Conservation (phyloP, 495 filamentous ascomycete species). For the Lindgomyces ingoldianus region DNA sequence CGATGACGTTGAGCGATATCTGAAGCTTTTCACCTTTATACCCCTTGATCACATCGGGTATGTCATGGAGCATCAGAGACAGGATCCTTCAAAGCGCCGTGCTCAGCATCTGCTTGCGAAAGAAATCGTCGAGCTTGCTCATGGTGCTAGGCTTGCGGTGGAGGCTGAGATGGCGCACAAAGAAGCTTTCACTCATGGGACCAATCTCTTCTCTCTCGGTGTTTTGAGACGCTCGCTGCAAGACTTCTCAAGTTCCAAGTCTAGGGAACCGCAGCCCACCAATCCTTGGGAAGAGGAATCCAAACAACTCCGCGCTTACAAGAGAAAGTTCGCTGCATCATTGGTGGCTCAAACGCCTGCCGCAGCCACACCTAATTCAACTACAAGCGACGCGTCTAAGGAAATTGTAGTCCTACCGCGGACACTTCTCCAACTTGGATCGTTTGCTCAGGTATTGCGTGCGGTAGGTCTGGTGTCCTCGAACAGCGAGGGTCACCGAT, state of each 20-base stretch:
- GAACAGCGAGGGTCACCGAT: conserved; percentile 64
- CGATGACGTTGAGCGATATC: conserved; percentile 70
- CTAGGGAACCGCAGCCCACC: neutral
- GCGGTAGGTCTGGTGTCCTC: conserved; percentile 68
- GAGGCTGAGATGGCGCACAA: conserved; percentile 33
- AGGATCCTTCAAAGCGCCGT: conserved; percentile 65
- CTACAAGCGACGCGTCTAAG: neutral
- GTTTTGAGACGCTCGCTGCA: conserved; percentile 24
- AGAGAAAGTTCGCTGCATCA: conserved; percentile 5
- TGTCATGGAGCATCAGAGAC: conserved; percentile 65
- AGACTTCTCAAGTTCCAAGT: no score
- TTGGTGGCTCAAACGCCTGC: neutral
- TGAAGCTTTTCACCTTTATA: conserved; percentile 91
- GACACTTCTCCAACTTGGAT: conserved; percentile 16
- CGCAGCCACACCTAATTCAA: neutral
- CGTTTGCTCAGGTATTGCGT: conserved; percentile 63
- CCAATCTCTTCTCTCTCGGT: conserved; percentile 12
- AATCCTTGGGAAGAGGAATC: neutral
- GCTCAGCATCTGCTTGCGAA: conserved; percentile 80
- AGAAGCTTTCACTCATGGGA: conserved; percentile 28
- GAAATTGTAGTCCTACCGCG: conserved; percentile 8
- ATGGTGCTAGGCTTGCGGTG: conserved; percentile 53
- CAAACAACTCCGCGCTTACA: neutral
- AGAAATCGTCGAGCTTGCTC: conserved; percentile 77
- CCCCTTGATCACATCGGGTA: conserved; percentile 63